Evolutionary conservation across 352 stramenopile species (phyloP), one percentile per base, ranked within the genome.

Genomic region (Phytophthora capsici): DNA sequence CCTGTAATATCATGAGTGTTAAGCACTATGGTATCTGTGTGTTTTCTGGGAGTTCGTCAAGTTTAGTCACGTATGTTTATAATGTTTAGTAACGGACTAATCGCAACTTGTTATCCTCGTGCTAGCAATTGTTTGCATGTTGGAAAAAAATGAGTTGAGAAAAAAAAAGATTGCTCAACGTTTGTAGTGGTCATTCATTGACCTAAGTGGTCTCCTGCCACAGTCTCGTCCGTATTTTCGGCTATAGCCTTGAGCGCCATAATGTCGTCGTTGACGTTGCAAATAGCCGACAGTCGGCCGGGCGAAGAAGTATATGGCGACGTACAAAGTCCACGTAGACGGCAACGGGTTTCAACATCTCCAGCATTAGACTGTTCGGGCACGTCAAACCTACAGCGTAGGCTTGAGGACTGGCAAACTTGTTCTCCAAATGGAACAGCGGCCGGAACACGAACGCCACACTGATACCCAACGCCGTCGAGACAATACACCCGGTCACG

Each of bases 191-290:
- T n/a, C n/a, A n/a, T n/a, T n/a, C 78, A 69, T 46, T 82, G 69
- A 50, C 81, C 77, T 10, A 91, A 62, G n/a, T 86, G 73, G 32
- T 88, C 73, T 10, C 77, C 69, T 38, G 78, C n/a, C n/a, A n/a
- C n/a, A n/a, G n/a, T n/a, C n/a, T n/a, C n/a, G n/a, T n/a, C n/a
- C n/a, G n/a, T n/a, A 47, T 76, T 90, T 37, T 90, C 81, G 10
- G 84, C 77, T 38, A 92, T 89, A 30, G 88, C 73, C 58, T 89
- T 88, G 38, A 92, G 75, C 26, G 82, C 84, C 77, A 92, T 88
- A 55, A 88, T 76, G 66, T 93, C 86, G 52, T 90, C 86, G 56
- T 90, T 90, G 10, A 94, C 82, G 48, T 94, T 91, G 69, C 84
- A 88, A 40, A 85, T 64, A 0, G 83, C 84, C 16, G 66, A 66